Evolutionary conservation across 2,329 filamentous ascomycete genomes (phyloP), one percentile per base, ranked within the genome.

Genomic region (Fusarium torulosum): DNA sequence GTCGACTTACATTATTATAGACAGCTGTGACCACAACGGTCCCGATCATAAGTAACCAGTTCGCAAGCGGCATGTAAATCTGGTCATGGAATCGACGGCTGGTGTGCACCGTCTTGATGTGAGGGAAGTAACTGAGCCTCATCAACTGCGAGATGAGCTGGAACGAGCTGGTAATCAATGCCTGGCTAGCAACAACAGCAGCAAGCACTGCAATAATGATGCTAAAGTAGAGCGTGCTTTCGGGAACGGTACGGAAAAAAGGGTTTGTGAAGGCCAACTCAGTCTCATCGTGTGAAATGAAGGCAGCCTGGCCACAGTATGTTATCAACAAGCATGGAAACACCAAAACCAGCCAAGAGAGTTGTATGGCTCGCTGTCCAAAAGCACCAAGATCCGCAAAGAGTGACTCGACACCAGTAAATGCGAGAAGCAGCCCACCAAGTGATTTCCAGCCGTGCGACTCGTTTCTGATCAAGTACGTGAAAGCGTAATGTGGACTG

Each of bases 361-460:
- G 81, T 74, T 92, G 91, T 51, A 94, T 88, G 1, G 91, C 90
- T 41, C 85, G 81, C 70, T 86, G 84, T 75, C 85, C 87, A 76
- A 94, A 94, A 21, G 91, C 91, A 33, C 91, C 91, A 8, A 94
- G 81, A 71, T 94, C 91, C 5, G 91, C 91, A 73, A 93, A 94
- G 1, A 94, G 81, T 2, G 91, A 90, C 75, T 94, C 91, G n/a
- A 92, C 90, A 19, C 89, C 91, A 3, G 91, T 94, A 72, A 94
- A 94, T 4, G 89, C 86, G 11, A 94, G 84, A 3, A 94, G 77
- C 20, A 94, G 86, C 6, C 91, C 91, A n/a, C 89, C 90, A 2
- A 92, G 81, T 59, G 84, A 86, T 59, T 81, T 82, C 89, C 90
- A 92, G 1, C 87, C 89, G 7, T 85, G 80, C 5, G 84, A 81